These are phyloP conservation scores for Corylus heterophylla DNA, from an alignment of 306 rosid species.

Conservation along the genomic window DNA sequence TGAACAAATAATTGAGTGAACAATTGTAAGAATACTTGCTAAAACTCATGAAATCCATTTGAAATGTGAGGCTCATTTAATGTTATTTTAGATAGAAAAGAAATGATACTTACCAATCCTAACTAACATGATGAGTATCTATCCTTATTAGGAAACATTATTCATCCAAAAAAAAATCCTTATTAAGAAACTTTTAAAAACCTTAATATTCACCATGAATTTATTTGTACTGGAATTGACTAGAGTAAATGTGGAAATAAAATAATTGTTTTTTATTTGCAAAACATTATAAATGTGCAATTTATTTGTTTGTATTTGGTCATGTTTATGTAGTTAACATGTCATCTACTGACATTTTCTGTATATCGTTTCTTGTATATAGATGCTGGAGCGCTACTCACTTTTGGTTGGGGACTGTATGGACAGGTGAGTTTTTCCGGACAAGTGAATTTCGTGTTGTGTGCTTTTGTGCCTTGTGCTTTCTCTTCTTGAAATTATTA, in stretches of 20 bases:
- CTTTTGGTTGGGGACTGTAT: conserved; percentile 93
- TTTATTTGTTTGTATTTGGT: neutral
- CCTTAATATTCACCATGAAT: neutral
- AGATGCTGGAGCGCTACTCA: conserved; percentile 93
- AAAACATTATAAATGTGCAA: too few species aligned
- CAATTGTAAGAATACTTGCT: neutral
- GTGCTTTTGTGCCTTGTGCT: neutral
- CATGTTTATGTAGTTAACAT: conserved; percentile 15
- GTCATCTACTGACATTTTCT: conserved; percentile 19
- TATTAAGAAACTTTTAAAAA: too few species aligned
- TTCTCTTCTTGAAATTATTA: neutral
- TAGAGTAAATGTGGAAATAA: neutral
- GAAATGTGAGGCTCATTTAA: neutral
- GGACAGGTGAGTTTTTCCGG: conserved; percentile 80
- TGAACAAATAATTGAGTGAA: neutral
- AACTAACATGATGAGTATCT: neutral
- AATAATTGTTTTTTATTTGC: neutral
- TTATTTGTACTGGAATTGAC: neutral
- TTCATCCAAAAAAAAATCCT: neutral
- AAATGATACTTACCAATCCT: neutral
- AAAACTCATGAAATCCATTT: neutral
- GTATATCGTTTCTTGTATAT: conserved; percentile 20
- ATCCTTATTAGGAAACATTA: neutral
- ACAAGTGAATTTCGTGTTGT: conserved; percentile 1
- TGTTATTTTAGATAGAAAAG: neutral